Evolutionary conservation across 176 grass and related monocot genomes (phyloP).

Genomic region (Ampelocalamus luodianensis): DNA sequence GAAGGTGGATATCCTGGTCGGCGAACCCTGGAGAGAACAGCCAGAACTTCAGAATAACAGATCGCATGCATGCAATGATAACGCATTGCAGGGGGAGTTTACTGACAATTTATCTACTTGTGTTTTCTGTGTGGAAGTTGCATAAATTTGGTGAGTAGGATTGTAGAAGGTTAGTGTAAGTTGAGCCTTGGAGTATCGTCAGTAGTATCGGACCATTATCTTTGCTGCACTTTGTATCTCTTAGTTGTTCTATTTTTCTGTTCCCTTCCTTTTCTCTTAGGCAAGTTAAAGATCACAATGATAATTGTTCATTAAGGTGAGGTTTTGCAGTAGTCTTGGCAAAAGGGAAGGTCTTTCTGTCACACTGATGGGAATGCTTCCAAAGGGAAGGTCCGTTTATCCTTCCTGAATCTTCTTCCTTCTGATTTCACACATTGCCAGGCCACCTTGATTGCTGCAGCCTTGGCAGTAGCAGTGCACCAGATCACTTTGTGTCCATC

Average conservation of each 20-base stretch:
- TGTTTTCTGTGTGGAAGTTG: background rate
- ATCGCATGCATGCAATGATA: background rate
- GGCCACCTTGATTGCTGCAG: background rate
- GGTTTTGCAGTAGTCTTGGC: background rate
- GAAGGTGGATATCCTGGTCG: background rate
- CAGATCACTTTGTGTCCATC: background rate
- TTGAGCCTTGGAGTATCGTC: background rate
- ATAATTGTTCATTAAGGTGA: background rate
- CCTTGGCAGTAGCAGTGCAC: background rate
- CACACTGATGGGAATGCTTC: background rate
- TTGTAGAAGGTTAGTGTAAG: background rate
- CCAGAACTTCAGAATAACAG: background rate
- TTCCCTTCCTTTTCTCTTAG: background rate
- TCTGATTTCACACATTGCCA: background rate
- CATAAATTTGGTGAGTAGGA: background rate
- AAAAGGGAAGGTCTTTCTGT: background rate
- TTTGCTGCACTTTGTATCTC: background rate
- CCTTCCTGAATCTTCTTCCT: background rate
- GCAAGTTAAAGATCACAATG: background rate
- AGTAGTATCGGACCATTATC: background rate
- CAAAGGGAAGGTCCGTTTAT: background rate
- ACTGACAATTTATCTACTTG: background rate
- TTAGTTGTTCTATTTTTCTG: background rate
- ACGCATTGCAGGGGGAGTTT: background rate
- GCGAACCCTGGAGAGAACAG: background rate